Evolutionary conservation across 2,329 filamentous ascomycete species (phyloP), one percentile per base, ranked within the genome.

Genomic region (Blumeria graminis): DNA sequence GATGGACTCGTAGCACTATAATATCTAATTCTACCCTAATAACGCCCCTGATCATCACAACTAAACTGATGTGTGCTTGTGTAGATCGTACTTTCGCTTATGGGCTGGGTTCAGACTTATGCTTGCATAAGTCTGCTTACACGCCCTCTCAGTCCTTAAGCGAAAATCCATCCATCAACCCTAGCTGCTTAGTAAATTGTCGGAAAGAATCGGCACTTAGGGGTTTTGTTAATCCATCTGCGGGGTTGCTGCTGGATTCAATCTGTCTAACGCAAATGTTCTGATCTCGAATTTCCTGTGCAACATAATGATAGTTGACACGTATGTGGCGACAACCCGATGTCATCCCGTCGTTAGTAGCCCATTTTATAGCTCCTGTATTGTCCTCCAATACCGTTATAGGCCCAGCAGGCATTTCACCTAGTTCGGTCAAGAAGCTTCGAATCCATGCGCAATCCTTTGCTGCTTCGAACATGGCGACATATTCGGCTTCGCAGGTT

Each of bases 401-500:
- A 35, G 50, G 50, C 18, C 32, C 50, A 35, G 14, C 18, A 3
- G 50, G 50, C 50, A 52, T 52, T 13, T 52, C 32, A 35, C 22
- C 50, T 8, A 52, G 33, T 28, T 52, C 50, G 4, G 28, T 35
- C 6, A 52, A 34, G 36, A 52, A 36, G 36, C 3, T 52, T 52
- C 32, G 28, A 13, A 52, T 52, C 50, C 50, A 52, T 7, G 50
- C 50, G 50, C 50, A 52, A 16, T 52, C 50, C 36, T 52, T 52
- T 11, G 22, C 22, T 11, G 50, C 50, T 35, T 52, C 50, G 22
- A 52, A 52, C 16, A 52, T 52, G 5, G 50, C 28, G 13, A 5
- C 50, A 52, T 52, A 52, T 36, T 35, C 32, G 33, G 32, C 32
- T 52, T 51, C 22, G 22, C 6, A 51, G 3, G 46, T 51, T 34